phyloP scores from a whole-genome alignment of 257 asterid genomes.

The Anisodus acutangulus region DNA sequence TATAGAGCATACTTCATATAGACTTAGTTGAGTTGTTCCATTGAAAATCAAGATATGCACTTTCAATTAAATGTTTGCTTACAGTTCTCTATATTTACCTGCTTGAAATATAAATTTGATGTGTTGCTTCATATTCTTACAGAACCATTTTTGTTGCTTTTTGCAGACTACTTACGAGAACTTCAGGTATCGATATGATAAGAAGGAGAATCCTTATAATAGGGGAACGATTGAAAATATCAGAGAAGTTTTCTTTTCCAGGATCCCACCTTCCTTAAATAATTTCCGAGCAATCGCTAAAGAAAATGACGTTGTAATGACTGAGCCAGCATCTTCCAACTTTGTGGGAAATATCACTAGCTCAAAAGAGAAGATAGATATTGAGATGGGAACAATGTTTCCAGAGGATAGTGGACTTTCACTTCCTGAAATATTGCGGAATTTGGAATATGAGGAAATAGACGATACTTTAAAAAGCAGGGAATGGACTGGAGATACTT shows the following conservation, averaged over 20 bases:
- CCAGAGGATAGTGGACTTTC: conserved; percentile 46
- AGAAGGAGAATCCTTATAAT: conserved; percentile 89
- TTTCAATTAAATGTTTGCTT: neutral
- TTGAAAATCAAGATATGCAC: neutral
- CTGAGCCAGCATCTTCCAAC: conserved; percentile 47
- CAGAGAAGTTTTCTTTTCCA: conserved; percentile 70
- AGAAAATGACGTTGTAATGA: conserved; percentile 55
- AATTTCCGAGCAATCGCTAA: conserved; percentile 58
- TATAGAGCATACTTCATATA: neutral
- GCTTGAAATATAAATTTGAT: neutral
- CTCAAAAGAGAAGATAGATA: conserved; percentile 71
- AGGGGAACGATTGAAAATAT: conserved; percentile 67
- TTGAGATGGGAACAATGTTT: conserved; percentile 67
- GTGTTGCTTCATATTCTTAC: neutral
- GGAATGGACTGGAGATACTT: conserved; percentile 51
- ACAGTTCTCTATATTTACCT: neutral
- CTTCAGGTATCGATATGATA: conserved; percentile 78
- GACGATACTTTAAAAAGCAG: conserved; percentile 50
- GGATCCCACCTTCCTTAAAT: conserved; percentile 73
- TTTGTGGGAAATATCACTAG: conserved; percentile 46
- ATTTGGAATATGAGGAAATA: conserved; percentile 56
- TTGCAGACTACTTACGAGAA: conserved; percentile 95
- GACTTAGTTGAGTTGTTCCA: neutral
- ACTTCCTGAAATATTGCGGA: conserved; percentile 68
- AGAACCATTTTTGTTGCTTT: neutral